Conservation (phyloP, 2,329 filamentous ascomycete genomes). For the Fusarium oligoseptatum region DNA sequence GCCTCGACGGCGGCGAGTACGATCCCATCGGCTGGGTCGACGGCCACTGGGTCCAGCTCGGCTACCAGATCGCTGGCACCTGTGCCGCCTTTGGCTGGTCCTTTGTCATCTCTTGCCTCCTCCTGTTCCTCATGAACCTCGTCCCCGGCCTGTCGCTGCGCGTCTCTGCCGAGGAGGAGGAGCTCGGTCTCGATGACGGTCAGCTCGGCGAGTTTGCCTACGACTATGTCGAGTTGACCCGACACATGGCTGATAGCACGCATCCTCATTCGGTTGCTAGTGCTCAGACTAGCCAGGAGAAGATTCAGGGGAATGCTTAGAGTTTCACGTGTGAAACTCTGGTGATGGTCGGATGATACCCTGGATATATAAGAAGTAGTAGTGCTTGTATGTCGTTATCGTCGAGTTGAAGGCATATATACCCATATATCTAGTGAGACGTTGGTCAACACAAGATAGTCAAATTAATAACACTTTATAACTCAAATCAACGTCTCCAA, state of each 20-base stretch:
- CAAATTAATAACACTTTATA: constrained; percentile 1
- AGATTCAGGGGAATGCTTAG: constrained; percentile 35
- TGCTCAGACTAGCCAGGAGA: constrained; percentile 49
- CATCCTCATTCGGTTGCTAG: constrained; percentile 39
- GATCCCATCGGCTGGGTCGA: constrained; percentile 77
- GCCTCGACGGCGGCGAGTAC: constrained; percentile 75
- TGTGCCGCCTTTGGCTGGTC: constrained; percentile 74
- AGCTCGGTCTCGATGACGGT: constrained; percentile 78
- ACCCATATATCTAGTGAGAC: background rate
- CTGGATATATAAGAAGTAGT: background rate
- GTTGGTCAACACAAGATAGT: background rate
- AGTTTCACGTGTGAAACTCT: background rate
- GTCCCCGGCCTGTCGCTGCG: constrained; percentile 78
- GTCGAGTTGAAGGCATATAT: background rate
- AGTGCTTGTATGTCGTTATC: background rate
- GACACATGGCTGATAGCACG: constrained; percentile 68
- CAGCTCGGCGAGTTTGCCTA: constrained; percentile 88
- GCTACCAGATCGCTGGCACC: constrained; percentile 78
- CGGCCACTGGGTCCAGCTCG: constrained; percentile 77
- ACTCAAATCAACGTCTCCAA: background rate
- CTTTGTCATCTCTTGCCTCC: constrained; percentile 76
- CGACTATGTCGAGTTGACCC: constrained; percentile 80
- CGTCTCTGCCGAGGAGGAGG: constrained; percentile 75
- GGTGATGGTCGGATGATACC: background rate
- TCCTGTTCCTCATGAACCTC: constrained; percentile 78